Conservation (phyloP, 139 green algal genomes). For the Chlorella ohadii region DNA sequence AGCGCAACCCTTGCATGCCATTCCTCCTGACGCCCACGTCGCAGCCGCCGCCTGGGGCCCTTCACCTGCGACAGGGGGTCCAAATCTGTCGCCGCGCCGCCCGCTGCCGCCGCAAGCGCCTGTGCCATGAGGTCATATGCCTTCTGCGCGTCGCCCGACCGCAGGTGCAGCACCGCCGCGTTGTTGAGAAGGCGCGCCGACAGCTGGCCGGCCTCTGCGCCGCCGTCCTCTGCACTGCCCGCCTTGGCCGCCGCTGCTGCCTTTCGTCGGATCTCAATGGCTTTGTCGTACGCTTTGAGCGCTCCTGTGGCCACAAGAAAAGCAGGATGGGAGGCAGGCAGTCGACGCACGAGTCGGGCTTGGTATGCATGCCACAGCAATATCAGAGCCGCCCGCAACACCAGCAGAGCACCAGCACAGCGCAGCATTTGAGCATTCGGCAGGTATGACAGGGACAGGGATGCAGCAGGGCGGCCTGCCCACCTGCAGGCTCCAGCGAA, state of each 20-base stretch:
- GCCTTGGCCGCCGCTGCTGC: conserved; percentile 19
- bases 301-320: conserved; percentile 36
- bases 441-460: too few species aligned
- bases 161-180: conserved; percentile 77
- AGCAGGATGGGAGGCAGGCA: neutral
- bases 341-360: too few species aligned
- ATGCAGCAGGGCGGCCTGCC: too few species aligned
- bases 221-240: neutral
- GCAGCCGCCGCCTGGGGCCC: too few species aligned
- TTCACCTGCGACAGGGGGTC: conserved; percentile 13
- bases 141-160: conserved; percentile 50
- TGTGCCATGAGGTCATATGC: conserved; percentile 53
- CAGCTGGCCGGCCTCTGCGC: conserved; percentile 12
- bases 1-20: too few species aligned
- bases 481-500: conserved; percentile 68
- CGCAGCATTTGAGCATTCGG: too few species aligned
- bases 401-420: too few species aligned
- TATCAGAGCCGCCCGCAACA: too few species aligned
- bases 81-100: conserved; percentile 10
- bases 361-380: too few species aligned
- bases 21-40: too few species aligned
- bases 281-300: conserved; percentile 65
- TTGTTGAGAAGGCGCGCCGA: conserved; percentile 87
- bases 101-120: conserved; percentile 37
- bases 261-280: conserved; percentile 51